Conservation (phyloP, 2,329 filamentous ascomycete species). For the Cytospora mali region DNA sequence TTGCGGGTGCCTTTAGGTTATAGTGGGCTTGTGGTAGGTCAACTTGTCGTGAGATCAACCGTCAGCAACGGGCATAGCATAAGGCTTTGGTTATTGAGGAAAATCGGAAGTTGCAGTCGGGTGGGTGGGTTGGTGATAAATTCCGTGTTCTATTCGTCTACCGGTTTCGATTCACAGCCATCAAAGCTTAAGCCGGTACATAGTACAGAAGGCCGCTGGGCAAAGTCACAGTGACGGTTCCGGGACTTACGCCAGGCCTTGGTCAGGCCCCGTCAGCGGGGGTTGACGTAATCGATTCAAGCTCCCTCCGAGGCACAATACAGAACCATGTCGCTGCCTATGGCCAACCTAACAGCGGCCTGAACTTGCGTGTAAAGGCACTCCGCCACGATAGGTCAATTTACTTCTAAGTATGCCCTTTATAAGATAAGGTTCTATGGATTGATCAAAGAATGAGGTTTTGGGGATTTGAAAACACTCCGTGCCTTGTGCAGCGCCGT, state of each 20-base stretch:
- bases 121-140: neutral
- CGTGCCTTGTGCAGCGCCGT: neutral
- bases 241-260: neutral
- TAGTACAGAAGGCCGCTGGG: neutral
- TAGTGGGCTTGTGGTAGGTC: neutral
- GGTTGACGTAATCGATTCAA: neutral
- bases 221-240: constrained; percentile 2
- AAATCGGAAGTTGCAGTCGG: constrained; percentile 1
- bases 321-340: neutral
- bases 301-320: neutral
- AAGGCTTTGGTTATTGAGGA: neutral
- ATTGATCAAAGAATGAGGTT: neutral
- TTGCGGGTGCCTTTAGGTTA: neutral
- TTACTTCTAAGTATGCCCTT: neutral
- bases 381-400: neutral
- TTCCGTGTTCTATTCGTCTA: neutral
- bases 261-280: neutral
- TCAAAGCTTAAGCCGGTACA: neutral
- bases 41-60: neutral
- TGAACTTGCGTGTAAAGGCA: neutral
- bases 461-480: neutral
- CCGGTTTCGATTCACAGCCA: constrained; percentile 19
- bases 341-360: neutral
- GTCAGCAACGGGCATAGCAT: neutral
- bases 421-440: neutral